Percentiles rank a stretch among this genome's conserved stretches.
Conservation (phyloP, 208 protist genomes). For the Crithidia mellificae region DNA sequence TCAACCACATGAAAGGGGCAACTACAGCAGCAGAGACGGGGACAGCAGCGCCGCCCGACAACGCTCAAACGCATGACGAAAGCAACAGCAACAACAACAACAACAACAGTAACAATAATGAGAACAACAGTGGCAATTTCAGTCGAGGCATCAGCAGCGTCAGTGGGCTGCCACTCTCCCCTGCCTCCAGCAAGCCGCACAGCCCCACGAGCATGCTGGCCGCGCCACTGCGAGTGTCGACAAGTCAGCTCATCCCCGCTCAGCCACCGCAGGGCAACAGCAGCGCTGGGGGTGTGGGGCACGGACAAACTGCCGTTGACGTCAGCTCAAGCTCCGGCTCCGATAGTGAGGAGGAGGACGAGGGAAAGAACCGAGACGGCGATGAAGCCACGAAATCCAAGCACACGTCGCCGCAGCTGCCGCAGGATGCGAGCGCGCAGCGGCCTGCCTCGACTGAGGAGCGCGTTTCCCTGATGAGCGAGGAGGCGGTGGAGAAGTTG, state of each 20-base stretch:
- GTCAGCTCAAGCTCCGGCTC: slow-evolving; percentile 17
- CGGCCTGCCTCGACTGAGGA: too few relatives aligned
- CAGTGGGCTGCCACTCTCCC: slow-evolving; percentile 9
- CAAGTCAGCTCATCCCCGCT: background rate
- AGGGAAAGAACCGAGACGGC: too few relatives aligned
- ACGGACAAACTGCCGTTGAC: background rate
- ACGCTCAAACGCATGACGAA: too few relatives aligned
- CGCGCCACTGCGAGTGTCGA: background rate
- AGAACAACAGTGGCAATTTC: background rate
- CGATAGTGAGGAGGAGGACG: background rate
- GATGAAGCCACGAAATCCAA: too few relatives aligned
- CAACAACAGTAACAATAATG: background rate
- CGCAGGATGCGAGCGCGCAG: too few relatives aligned
- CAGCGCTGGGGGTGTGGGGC: background rate
- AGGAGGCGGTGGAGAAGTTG: slow-evolving; percentile 12
- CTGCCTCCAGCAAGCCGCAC: slow-evolving; percentile 6
- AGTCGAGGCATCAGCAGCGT: slow-evolving; percentile 1
- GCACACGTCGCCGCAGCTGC: too few relatives aligned
- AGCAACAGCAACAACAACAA: background rate
- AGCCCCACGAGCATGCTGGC: background rate
- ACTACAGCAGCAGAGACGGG: too few relatives aligned
- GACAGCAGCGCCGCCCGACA: too few relatives aligned
- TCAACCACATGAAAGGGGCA: background rate
- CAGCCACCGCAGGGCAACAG: background rate
- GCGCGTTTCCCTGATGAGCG: slow-evolving; percentile 6